Percentiles rank a stretch among this genome's conserved stretches.
These are phyloP conservation scores for Penicillium sp. DNA, from an alignment of 2,329 filamentous ascomycete genomes.

Conservation along the genomic window DNA sequence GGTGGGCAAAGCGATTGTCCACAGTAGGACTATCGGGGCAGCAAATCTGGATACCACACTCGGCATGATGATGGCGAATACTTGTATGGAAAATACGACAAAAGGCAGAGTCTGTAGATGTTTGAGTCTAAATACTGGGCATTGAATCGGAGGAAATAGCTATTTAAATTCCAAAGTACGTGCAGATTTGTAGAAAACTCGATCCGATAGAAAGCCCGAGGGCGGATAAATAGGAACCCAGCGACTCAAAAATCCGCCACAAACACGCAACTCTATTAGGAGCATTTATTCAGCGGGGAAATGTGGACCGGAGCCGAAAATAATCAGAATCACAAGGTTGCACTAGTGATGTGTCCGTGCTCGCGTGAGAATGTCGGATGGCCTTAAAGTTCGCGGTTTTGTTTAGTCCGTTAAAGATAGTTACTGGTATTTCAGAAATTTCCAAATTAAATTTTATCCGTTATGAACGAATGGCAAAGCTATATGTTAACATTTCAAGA, in stretches of 20 bases:
- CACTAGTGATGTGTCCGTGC: no score
- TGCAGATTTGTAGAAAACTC: not conserved
- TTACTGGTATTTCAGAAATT: no score
- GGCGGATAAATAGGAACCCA: not conserved
- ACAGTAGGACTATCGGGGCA: not conserved
- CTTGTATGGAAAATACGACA: not conserved
- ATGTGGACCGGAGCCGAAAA: not conserved
- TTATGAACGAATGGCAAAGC: no score
- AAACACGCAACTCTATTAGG: not conserved
- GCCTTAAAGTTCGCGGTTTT: not conserved
- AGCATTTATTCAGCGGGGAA: not conserved
- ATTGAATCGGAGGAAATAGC: no score
- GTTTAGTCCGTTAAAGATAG: no score
- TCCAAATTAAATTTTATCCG: no score
- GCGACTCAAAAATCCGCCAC: not conserved
- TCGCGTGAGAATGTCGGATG: not conserved
- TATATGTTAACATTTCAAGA: no score
- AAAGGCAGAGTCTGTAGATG: not conserved
- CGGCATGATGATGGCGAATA: not conserved
- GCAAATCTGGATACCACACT: not conserved
- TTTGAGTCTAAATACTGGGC: not conserved
- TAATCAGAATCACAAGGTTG: not conserved
- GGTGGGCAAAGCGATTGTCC: not conserved
- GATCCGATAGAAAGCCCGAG: not conserved
- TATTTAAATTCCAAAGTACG: not conserved